Conservation (phyloP, 306 rosid genomes). For the Casuarina glauca region DNA sequence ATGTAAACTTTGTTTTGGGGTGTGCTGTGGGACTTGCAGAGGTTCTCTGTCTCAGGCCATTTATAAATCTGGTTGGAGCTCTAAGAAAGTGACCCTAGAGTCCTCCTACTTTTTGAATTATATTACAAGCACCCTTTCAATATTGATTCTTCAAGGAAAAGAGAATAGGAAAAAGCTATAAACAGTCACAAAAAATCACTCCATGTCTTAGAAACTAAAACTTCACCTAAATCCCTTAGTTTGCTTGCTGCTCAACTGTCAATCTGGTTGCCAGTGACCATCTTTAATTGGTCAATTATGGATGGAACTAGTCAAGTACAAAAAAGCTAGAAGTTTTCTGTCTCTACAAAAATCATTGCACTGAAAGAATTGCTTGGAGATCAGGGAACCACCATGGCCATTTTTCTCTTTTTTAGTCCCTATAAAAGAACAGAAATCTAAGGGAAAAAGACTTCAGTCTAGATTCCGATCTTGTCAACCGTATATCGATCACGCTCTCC, state of each 20-base stretch:
- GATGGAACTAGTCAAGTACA: neutral
- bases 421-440: neutral
- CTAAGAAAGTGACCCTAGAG: conserved; percentile 15
- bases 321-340: too few species aligned
- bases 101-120: conserved; percentile 20
- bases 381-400: neutral
- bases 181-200: neutral
- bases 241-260: too few species aligned
- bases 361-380: neutral
- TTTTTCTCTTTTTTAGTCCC: neutral
- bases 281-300: too few species aligned
- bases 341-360: neutral
- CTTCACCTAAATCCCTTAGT: too few species aligned
- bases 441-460: neutral
- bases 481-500: neutral
- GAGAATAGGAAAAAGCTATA: neutral
- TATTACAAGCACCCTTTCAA: conserved; percentile 9
- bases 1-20: neutral
- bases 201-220: neutral
- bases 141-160: neutral
- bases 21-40: conserved; percentile 17
- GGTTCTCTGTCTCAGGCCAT: conserved; percentile 1
- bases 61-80: conserved; percentile 47
- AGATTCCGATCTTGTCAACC: neutral
- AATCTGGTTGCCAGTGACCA: too few species aligned